Percentiles rank a stretch among this genome's conserved stretches.
These are phyloP conservation scores for Ophiostoma populinum DNA, from an alignment of 2,329 filamentous ascomycete species.

Conservation along the genomic window DNA sequence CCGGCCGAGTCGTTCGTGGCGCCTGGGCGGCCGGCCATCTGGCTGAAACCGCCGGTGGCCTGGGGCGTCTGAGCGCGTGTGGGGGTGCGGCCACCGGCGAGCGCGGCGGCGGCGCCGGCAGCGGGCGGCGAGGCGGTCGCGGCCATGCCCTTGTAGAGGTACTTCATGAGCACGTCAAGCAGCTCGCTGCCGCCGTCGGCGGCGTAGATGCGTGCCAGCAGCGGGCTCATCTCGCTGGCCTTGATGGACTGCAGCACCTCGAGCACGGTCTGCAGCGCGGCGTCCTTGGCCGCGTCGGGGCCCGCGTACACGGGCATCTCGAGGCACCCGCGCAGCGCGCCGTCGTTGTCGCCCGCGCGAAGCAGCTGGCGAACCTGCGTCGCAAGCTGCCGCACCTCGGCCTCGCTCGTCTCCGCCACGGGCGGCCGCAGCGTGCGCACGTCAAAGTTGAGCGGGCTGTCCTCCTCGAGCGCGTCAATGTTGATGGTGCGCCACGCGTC, in stretches of 20 bases:
- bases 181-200: constrained; percentile 68
- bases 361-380: constrained; percentile 76
- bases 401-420: constrained; percentile 54
- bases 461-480: constrained; percentile 78
- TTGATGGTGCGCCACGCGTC: constrained; percentile 78
- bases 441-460: constrained; percentile 85
- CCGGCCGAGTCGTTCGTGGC: constrained; percentile 50
- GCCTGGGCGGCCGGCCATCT: constrained; percentile 43
- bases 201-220: constrained; percentile 65
- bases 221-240: constrained; percentile 83
- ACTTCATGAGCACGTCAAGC: constrained; percentile 93
- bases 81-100: constrained; percentile 24
- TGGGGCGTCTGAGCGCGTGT: constrained; percentile 45
- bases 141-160: constrained; percentile 92
- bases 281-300: constrained; percentile 45
- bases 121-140: constrained; percentile 21
- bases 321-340: constrained; percentile 65
- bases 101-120: too few relatives aligned
- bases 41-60: constrained; percentile 75
- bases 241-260: constrained; percentile 95
- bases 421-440: constrained; percentile 65
- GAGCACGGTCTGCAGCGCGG: constrained; percentile 72
- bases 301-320: constrained; percentile 69
- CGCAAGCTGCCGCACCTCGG: constrained; percentile 61
- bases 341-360: constrained; percentile 72